Evolutionary conservation across 2,329 filamentous ascomycete species (phyloP), one percentile per base, ranked within the genome.

Genomic region (Biscogniauxia marginata): DNA sequence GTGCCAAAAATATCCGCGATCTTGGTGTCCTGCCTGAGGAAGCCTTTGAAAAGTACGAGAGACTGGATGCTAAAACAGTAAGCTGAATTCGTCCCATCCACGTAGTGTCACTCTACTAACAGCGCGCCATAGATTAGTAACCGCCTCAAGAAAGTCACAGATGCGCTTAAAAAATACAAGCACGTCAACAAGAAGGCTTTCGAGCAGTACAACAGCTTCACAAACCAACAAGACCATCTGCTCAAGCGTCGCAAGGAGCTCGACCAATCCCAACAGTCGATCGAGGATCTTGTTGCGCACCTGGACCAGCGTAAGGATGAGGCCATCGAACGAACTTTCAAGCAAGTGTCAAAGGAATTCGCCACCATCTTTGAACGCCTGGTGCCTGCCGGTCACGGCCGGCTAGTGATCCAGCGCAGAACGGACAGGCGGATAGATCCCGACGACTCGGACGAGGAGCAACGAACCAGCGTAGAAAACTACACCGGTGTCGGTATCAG

Each of bases 141-240:
- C 44, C 87, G 88, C 55, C 84, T 98, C 21, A 92, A 95, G 75
- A 96, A 93, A 69, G 91, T 93, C 68, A 96, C 96, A 61, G 91
- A 96, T 65, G 87, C 90, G 0, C 80, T 98, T 53, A 98, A 98
- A 77, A 96, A 97, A 72, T 98, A 95, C 77, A 91, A 92, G 54
- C 91, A 97, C 68, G 93, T 99, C 76, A 99, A 99, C 83, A 99
- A 98, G 78, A 98, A 99, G 77, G 95, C 95, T 0, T 96, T 98
- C 70, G 96, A 99, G 75, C 95, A 99, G 73, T 99, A 98, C 78
- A 96, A 93, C 77, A 96, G 88, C 76, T 99, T 98, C 72, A 97
- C 93, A 7, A 89, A 87, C 50, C 91, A 97, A 74, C 89, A 96
- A 55, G 93, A 96, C 60, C 88, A 89, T 20, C 81, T 99, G 18